These are phyloP conservation scores for Apodospora peruviana DNA, from an alignment of 495 filamentous ascomycete species.

Conservation along the genomic window DNA sequence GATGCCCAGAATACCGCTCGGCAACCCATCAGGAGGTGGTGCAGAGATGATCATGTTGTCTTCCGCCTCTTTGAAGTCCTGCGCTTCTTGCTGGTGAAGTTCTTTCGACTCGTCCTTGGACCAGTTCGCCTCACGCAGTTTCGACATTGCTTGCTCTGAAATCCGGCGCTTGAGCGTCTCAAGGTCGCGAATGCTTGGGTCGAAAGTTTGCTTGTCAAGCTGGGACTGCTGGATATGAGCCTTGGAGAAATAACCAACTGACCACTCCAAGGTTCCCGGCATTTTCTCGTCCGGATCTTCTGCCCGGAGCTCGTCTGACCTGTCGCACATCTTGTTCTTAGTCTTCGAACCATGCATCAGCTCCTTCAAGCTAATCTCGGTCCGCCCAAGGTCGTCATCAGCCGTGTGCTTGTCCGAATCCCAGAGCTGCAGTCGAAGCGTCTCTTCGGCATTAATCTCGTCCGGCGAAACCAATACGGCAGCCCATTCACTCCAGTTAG, in stretches of 20 bases:
- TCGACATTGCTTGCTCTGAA: slow-evolving; percentile 44
- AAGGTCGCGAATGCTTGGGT: slow-evolving; percentile 41
- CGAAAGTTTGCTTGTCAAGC: slow-evolving; percentile 49
- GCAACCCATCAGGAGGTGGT: slow-evolving; percentile 50
- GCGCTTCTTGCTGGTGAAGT: slow-evolving; percentile 55
- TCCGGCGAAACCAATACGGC: slow-evolving; percentile 59
- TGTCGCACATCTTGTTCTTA: slow-evolving; percentile 48
- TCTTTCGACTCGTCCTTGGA: slow-evolving; percentile 46
- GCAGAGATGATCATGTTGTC: slow-evolving; percentile 52
- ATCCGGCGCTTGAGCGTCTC: slow-evolving; percentile 51
- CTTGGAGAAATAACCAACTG: slow-evolving; percentile 66
- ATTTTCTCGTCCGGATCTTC: slow-evolving; percentile 57
- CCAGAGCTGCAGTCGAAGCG: slow-evolving; percentile 62
- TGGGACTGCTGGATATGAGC: slow-evolving; percentile 50
- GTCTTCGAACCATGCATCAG: slow-evolving; percentile 52
- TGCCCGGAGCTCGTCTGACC: slow-evolving; percentile 55
- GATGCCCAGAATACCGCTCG: slow-evolving; percentile 59
- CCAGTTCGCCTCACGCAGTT: slow-evolving; percentile 53
- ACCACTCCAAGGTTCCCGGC: slow-evolving; percentile 66
- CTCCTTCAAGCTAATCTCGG: slow-evolving; percentile 59
- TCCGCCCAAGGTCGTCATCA: slow-evolving; percentile 66
- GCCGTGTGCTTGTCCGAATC: slow-evolving; percentile 64
- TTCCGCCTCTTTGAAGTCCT: slow-evolving; percentile 51
- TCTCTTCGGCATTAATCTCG: slow-evolving; percentile 68
- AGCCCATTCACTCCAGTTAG: slow-evolving; percentile 63